A percentile compares a stretch with the other conserved stretches of the same genome.
Conservation (phyloP, 2,329 filamentous ascomycete genomes). For the Penicillium sp. region DNA sequence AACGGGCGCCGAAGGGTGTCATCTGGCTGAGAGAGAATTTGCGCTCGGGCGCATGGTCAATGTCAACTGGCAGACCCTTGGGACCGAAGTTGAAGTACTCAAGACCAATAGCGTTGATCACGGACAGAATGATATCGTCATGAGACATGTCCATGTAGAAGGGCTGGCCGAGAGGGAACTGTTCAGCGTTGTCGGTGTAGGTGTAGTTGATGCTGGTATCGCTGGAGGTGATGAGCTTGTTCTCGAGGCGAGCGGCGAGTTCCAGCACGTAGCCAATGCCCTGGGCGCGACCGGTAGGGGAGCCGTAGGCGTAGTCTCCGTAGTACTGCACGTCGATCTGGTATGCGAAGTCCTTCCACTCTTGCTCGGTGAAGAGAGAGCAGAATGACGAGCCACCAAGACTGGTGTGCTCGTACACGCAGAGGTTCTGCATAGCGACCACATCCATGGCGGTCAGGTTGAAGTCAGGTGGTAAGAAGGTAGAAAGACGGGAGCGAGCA, state of each 20-base stretch:
- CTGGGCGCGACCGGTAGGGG: constrained; percentile 55
- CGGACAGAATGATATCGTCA: constrained; percentile 55
- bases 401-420: constrained; percentile 56
- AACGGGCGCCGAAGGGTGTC: constrained; percentile 57
- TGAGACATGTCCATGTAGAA: constrained; percentile 59
- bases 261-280: constrained; percentile 58
- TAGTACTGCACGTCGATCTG: constrained; percentile 56
- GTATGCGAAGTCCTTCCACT: constrained; percentile 59
- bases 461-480: constrained; percentile 52
- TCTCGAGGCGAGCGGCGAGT: constrained; percentile 51
- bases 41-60: constrained; percentile 46
- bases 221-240: constrained; percentile 50
- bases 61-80: constrained; percentile 25
- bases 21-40: constrained; percentile 54
- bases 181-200: constrained; percentile 46
- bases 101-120: constrained; percentile 55
- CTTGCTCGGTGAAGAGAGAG: constrained; percentile 55
- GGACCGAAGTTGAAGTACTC: constrained; percentile 51
- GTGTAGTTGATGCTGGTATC: constrained; percentile 56
- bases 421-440: constrained; percentile 56
- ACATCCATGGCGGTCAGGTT: constrained; percentile 53
- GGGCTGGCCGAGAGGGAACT: constrained; percentile 52
- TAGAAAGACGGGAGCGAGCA: constrained; percentile 50
- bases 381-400: constrained; percentile 57
- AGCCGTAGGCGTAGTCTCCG: constrained; percentile 49